These are phyloP conservation scores for Dendrocalamus latiflorus DNA, from an alignment of 202 grass and related monocot genomes.

Conservation along the genomic window DNA sequence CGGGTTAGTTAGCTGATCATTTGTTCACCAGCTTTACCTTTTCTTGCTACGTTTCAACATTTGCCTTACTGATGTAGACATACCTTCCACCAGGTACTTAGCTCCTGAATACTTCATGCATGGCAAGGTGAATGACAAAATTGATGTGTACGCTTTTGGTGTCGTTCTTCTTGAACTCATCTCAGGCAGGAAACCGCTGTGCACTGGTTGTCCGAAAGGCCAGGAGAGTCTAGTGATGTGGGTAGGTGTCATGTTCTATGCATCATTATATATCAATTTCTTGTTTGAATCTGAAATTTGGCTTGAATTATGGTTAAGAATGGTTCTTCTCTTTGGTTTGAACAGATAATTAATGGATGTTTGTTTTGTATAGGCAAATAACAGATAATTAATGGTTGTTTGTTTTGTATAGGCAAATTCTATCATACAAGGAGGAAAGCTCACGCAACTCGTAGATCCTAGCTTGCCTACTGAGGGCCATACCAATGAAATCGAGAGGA, in stretches of 20 bases:
- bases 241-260: conserved; percentile 45
- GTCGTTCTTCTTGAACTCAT: conserved; percentile 94
- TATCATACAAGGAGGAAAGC: conserved; percentile 74
- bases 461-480: conserved; percentile 46
- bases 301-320: neutral
- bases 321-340: neutral
- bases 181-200: conserved; percentile 78
- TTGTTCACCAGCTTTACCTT: neutral
- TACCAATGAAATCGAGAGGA: conserved; percentile 54
- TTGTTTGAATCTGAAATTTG: neutral
- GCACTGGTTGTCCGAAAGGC: no score
- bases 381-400: no score
- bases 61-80: conserved; percentile 19
- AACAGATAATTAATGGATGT: neutral
- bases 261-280: neutral
- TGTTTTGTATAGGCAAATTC: conserved; percentile 64
- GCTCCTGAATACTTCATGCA: conserved; percentile 99
- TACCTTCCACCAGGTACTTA: conserved; percentile 59
- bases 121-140: conserved; percentile 88
- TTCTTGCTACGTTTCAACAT: neutral
- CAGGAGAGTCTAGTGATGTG: conserved; percentile 89
- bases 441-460: conserved; percentile 65
- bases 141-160: conserved; percentile 92
- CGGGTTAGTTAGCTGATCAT: conserved; percentile 44
- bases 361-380: no score